Base-by-base conservation (phyloP, 2,329 filamentous ascomycete species). In the Trichoderma sp. region DNA sequence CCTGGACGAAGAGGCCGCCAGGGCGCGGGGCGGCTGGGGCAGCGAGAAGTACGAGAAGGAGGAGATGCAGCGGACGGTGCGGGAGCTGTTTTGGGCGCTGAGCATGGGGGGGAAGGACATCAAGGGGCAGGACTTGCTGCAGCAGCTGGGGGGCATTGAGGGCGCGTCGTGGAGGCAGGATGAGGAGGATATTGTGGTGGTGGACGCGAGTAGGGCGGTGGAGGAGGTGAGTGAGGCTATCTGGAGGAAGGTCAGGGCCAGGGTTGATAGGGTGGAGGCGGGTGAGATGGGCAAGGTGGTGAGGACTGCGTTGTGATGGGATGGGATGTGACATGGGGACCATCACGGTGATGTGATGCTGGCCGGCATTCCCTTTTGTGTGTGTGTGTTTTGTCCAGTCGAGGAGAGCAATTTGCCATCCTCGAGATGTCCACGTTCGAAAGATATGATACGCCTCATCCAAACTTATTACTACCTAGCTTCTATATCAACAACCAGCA, bases 11-110 rank as follows among this genome's bases (percentile, higher is more conserved):
- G 88, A 90, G 63, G 88, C 90, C 73, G 94, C 94, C 11, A 88
- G 88, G 34, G 86, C 87, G 76, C 86, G 96, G 21, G 94, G 94
- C n/a, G 95, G 94, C 0, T 99, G 91, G 85, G 96, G 96, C 1
- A 88, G 87, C 21, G 96, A 99, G 85, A 87, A 93, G 74, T 99
- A 98, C 78, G 96, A 99, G 83, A 92, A 90, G 79, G 88, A 87
- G 73, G 90, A 91, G 78, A 93, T 97, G 89, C 96, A 99, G 83
- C 85, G 87, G 73, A 87, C 90, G 11, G 96, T 98, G 15, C 84
- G 93, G 24, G 87, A 90, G 73, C 80, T 97, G 64, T 98, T 97
- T 80, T 87, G 86, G 83, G 85, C 83, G 0, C 76, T 91, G 72
- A 84, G 83, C 73, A 81, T 83, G 81, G 85, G 85, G 1, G 82